Evolutionary conservation across 2,329 filamentous ascomycete genomes (phyloP).

Genomic region (Alternaria consortialis): DNA sequence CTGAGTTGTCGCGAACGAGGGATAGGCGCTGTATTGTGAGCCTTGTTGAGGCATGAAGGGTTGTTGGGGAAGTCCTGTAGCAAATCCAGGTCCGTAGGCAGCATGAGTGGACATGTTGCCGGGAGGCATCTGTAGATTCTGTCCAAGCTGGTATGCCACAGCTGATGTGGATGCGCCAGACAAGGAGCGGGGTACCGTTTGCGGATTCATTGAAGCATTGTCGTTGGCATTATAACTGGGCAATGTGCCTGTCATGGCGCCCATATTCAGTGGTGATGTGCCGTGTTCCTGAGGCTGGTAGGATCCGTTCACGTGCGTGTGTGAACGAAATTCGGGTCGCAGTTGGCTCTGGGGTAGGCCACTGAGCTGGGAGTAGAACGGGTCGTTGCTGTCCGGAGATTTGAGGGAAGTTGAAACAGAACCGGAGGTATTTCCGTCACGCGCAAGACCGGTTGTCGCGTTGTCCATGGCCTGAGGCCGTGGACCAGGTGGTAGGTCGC

Average conservation of each 20-base stretch:
- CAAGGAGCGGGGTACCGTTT: constrained; percentile 43
- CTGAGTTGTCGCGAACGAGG: constrained; percentile 35
- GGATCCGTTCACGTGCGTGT: constrained; percentile 33
- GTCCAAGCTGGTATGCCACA: constrained; percentile 52
- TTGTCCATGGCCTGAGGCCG: constrained; percentile 43
- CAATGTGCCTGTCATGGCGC: constrained; percentile 46
- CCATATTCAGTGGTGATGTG: constrained; percentile 47
- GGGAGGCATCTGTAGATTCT: constrained; percentile 49
- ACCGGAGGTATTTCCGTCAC: constrained; percentile 33
- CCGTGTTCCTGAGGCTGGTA: constrained; percentile 41
- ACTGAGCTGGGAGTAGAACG: constrained; percentile 52
- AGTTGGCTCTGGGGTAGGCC: constrained; percentile 40
- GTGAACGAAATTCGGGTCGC: constrained; percentile 41
- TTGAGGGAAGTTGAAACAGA: constrained; percentile 30
- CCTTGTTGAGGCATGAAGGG: constrained; percentile 38
- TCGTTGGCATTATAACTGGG: constrained; percentile 46
- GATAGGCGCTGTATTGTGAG: constrained; percentile 35
- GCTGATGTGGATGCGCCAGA: constrained; percentile 52
- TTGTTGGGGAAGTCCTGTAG: constrained; percentile 39
- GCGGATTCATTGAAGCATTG: constrained; percentile 23
- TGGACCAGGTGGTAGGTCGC: constrained; percentile 47
- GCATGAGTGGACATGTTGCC: constrained; percentile 34
- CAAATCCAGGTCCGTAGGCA: constrained; percentile 39
- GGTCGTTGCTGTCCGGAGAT: constrained; percentile 35
- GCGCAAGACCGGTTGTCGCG: constrained; percentile 39